Conservation (phyloP, 768 basidiomycete species). For the Kwoniella sp. region DNA sequence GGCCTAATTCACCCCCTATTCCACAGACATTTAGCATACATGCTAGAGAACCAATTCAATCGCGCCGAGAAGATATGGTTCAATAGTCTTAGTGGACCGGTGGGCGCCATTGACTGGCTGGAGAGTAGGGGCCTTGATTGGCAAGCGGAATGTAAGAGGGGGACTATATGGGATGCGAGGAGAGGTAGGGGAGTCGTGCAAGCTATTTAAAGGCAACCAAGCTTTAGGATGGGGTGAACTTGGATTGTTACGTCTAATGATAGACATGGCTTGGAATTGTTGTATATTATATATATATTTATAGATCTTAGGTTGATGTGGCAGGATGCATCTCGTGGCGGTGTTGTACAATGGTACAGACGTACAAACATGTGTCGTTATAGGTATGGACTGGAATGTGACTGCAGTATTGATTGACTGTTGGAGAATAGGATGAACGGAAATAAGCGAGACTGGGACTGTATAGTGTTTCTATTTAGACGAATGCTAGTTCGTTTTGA, state of each 20-base stretch:
- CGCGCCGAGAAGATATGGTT: slow-evolving; percentile 56
- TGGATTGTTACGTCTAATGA: no score
- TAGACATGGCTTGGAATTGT: no score
- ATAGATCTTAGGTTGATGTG: neutral
- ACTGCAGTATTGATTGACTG: neutral
- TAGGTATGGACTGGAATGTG: no score
- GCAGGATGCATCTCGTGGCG: neutral
- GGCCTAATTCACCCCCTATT: slow-evolving; percentile 58
- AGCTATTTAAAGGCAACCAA: neutral
- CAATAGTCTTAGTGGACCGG: slow-evolving; percentile 56
- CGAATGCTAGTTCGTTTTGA: no score
- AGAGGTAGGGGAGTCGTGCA: slow-evolving; percentile 25
- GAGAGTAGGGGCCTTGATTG: slow-evolving; percentile 42
- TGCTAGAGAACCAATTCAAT: slow-evolving; percentile 56
- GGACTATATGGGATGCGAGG: slow-evolving; percentile 41
- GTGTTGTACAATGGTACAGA: neutral
- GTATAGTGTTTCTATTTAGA: no score
- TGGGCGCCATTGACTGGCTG: slow-evolving; percentile 58
- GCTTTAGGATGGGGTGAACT: no score
- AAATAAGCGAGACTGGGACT: no score
- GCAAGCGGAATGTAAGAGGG: neutral
- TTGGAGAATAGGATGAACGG: neutral
- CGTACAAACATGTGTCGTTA: neutral
- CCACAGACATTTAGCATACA: slow-evolving; percentile 59
- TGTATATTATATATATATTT: neutral